Base-by-base conservation (phyloP, 2,329 filamentous ascomycete genomes). In the Daldinia eschscholtzii region DNA sequence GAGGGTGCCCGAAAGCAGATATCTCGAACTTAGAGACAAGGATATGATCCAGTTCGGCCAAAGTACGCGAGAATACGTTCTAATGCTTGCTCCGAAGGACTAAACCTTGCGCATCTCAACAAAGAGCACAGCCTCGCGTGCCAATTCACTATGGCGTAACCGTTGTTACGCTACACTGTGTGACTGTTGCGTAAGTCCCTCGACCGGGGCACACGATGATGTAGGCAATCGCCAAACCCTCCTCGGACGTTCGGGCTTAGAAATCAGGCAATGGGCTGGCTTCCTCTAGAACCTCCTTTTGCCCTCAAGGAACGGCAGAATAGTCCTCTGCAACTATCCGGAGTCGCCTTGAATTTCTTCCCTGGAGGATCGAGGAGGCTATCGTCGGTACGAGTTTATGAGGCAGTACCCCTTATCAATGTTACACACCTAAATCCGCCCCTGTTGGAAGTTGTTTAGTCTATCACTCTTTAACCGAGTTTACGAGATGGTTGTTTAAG, bases 41-140 rank as follows among this genome's bases (percentile, higher is more conserved):
- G 96, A 99, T 80, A 89, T 99, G 78, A 80, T 99, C 65, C 89
- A 89, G 76, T 97, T 99, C 81, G 96, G 94, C 9, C 86, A 92
- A 67, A 97, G 93, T 78, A 92, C 92, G 66, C 88, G 94, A 75
- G 96, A 99, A 81, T 99, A 98, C 80, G 93, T 99, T n/a, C 80
- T 98, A 67, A 96, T 98, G 93, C 86, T 98, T 65, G 86, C 87
- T 39, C 85, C 86, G 2, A 81, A 81, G 57, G 79, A 82, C 52
- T 86, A 73, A 77, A 37, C 44, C 46, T 57, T 56, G 57, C 50
- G 58, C 35, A n/a, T 57, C 23, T 28, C 12, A 64, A 61, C 59
- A 61, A 61, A 67, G 64, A 63, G 13, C 57, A 48, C 33, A 37
- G 52, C 33, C 52, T 33, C 48, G 53, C 23, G 56, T 59, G 59